A percentile compares a stretch with the other conserved stretches of the same genome.
Evolutionary conservation across 345 rosid genomes (phyloP).

Genomic region (Luvunga scandens): DNA sequence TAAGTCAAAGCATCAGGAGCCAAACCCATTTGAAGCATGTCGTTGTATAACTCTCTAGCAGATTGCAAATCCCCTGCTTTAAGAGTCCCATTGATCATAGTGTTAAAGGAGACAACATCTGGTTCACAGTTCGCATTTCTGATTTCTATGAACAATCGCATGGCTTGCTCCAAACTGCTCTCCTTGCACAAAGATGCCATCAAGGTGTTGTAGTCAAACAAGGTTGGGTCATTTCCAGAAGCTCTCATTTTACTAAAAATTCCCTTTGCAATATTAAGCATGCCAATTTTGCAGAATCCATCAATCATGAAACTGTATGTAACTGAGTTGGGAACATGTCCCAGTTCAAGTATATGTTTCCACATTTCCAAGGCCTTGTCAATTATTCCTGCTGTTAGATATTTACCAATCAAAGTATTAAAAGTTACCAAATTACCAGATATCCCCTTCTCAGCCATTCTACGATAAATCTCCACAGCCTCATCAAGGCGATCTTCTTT

Average conservation of each 20-base stretch:
- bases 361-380: conserved; percentile 55
- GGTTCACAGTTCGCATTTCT: conserved; percentile 30
- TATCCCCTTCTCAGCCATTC: conserved; percentile 44
- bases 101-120: conserved; percentile 48
- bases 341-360: conserved; percentile 43
- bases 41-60: conserved; percentile 44
- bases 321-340: conserved; percentile 41
- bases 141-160: conserved; percentile 54
- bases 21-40: conserved; percentile 51
- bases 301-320: conserved; percentile 50
- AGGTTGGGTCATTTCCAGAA: conserved; percentile 31
- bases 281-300: conserved; percentile 49
- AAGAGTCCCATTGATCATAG: conserved; percentile 58
- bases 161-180: conserved; percentile 62
- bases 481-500: conserved; percentile 39
- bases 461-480: conserved; percentile 45
- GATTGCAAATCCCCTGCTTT: conserved; percentile 48
- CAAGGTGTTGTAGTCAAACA: conserved; percentile 47
- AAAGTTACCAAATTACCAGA: conserved; percentile 42
- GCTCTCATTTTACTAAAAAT: conserved; percentile 47
- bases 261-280: conserved; percentile 65
- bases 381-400: conserved; percentile 43
- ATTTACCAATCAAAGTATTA: conserved; percentile 44
- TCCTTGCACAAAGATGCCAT: conserved; percentile 61
- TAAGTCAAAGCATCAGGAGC: conserved; percentile 53